Percentiles rank a stretch among this genome's conserved stretches.
phyloP scores from a whole-genome alignment of 495 filamentous ascomycete genomes.

The Podospora sp. region DNA sequence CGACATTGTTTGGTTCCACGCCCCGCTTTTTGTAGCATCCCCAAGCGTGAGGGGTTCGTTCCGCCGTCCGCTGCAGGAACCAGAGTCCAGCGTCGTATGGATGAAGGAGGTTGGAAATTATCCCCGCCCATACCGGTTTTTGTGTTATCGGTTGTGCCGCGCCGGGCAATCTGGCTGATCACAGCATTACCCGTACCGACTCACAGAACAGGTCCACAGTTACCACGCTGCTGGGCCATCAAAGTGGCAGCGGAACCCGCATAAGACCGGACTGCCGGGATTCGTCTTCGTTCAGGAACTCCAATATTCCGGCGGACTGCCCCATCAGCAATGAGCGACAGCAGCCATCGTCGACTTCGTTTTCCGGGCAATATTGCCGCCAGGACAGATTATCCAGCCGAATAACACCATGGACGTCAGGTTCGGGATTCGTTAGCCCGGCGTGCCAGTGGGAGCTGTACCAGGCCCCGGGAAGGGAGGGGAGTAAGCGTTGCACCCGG shows the following conservation, averaged over 20 bases:
- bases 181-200: constrained; percentile 9
- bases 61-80: constrained; percentile 5
- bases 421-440: neutral
- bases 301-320: constrained; percentile 21
- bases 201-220: neutral
- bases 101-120: neutral
- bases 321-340: constrained; percentile 17
- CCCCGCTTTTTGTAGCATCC: constrained; percentile 15
- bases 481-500: neutral
- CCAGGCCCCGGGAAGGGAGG: no score
- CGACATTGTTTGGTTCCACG: constrained; percentile 2
- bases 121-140: neutral
- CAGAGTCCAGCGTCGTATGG: constrained; percentile 16
- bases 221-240: constrained; percentile 13
- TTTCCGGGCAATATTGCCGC: constrained; percentile 15
- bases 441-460: neutral
- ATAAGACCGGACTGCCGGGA: neutral
- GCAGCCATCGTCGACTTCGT: neutral
- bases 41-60: constrained; percentile 18
- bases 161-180: constrained; percentile 14
- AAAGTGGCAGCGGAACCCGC: neutral
- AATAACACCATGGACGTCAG: neutral
- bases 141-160: constrained; percentile 11
- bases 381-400: constrained; percentile 20
- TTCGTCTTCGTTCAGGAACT: neutral